Base-by-base conservation (phyloP, 2,329 filamentous ascomycete genomes). In the Colletotrichum tofieldiae region DNA sequence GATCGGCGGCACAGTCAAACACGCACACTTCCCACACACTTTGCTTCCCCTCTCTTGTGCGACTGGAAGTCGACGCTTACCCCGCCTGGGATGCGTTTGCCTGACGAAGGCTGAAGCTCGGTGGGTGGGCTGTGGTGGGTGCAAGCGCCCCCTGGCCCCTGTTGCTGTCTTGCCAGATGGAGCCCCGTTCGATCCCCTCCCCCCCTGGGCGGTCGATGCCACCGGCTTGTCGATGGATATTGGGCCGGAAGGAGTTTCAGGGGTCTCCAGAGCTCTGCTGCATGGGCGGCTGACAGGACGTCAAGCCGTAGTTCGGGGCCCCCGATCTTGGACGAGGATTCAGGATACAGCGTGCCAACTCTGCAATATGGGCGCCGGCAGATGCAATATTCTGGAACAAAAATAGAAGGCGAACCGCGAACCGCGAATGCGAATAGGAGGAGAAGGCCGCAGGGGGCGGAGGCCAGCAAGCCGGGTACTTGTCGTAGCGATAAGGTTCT, bases 11-110 rank as follows among this genome's bases (percentile, higher is more conserved):
- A 51, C 47, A 65, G 51, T 56, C 52, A 41, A 71, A 52, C 54
- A 54, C 39, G 14, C 32, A 26, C 47, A 26, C 9, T 23, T n/a
- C 47, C 9, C 47, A 12, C 23, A 26, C 49, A 51, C 49, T 29
- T 51, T 51, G 16, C 23, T 67, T 58, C 68, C 68, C 64, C 68
- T 71, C 68, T 72, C 56, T 63, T 71, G 68, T 71, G 65, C 58
- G 58, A 62, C 59, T 62, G 32, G 37, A 62, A 26, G 58, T 49
- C 41, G 26, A 16, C 20, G 23, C 12, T 62, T 69, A 72, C 65
- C 65, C 69, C 69, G 69, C 69, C 65, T 69, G 59, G 26, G 43
- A 32, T 64, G 43, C 52, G 45, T 72, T 63, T 45, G 47, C 45
- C 35, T 41, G 60, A 63, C 60, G 14, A 63, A 51, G 35, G 47